A percentile compares a stretch with the other conserved stretches of the same genome.
phyloP scores from a whole-genome alignment of 495 filamentous ascomycete species.

The Neurospora hispaniola region DNA sequence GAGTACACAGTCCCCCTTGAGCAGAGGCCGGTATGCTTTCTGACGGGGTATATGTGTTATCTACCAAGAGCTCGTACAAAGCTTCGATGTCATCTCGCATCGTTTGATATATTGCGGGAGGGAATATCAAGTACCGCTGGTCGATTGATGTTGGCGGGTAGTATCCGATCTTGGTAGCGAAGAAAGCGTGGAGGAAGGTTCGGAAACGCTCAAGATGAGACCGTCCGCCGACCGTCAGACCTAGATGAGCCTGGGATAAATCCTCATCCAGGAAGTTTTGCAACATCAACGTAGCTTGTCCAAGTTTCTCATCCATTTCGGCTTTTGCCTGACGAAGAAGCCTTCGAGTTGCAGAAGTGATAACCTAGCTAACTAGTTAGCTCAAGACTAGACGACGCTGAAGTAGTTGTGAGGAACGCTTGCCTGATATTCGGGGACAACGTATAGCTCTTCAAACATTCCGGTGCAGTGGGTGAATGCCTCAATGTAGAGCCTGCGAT shows the following conservation, averaged over 20 bases:
- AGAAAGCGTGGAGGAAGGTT: conserved; percentile 49
- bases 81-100: conserved; percentile 54
- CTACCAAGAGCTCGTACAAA: conserved; percentile 53
- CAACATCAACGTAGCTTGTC: conserved; percentile 36
- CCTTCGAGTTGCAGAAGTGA: conserved; percentile 43
- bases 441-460: conserved; percentile 46
- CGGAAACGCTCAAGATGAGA: conserved; percentile 55
- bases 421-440: conserved; percentile 46
- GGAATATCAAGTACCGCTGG: conserved; percentile 29
- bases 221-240: conserved; percentile 38
- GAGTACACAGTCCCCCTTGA: conserved; percentile 48
- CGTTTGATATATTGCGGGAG: conserved; percentile 37
- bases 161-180: conserved; percentile 49
- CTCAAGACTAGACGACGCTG: neutral
- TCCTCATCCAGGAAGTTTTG: conserved; percentile 51
- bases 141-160: conserved; percentile 45
- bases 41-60: conserved; percentile 33
- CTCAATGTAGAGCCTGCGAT: conserved; percentile 48
- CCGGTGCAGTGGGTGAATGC: conserved; percentile 58
- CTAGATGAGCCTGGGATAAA: conserved; percentile 43
- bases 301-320: conserved; percentile 52
- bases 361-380: conserved; percentile 28
- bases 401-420: conserved; percentile 4
- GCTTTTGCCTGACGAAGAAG: conserved; percentile 48
- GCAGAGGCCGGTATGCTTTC: conserved; percentile 30